Evolutionary conservation across 192 early-diverging fungal genomes (phyloP), one percentile per base, ranked within the genome.

Genomic region (Backusella sp.): DNA sequence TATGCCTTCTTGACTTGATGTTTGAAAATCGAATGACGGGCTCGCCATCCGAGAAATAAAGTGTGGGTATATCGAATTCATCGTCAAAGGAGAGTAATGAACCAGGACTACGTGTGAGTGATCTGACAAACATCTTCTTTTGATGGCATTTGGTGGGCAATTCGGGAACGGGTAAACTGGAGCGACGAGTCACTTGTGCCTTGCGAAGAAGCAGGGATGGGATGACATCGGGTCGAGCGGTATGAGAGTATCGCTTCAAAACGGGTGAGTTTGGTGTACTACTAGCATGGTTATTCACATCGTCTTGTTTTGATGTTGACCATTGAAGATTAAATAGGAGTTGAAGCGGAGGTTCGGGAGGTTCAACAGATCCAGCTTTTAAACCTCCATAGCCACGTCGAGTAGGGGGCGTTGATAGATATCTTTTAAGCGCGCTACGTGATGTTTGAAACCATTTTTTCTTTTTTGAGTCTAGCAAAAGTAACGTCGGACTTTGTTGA

Each of bases 251-350:
- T 2, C 23, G 56, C 3, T 62, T 28, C 4, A 62, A 28, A 62
- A 62, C 23, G 2, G 56, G 21, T 12, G 56, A 62, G 9, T 62
- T 62, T 8, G 56, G 23, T 12, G 56, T 62, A 4, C 56, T 62
- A 21, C 7, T 68, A 0, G 19, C 1, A 21, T 68, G 19, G 9
- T 68, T 68, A 68, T 68, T 36, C 17, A 15, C 5, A n/a, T 68
- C 32, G 7, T 19, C 19, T 36, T 12, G 14, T 15, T 68, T 36
- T 36, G 66, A 32, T 9, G 66, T 68, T 69, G 68, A 69, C 68
- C 68, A 69, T 14, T 69, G 19, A 21, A 69, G 37, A 21, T 69
- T 69, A 37, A 71, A 49, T 49, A 71, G 44, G 70, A 71, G 70
- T 34, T 71, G 70, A 17, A 41, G 70, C 39, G 70, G 70, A 44